Evolutionary conservation across 768 basidiomycete genomes (phyloP).

Genomic region (Lentinula boryana): DNA sequence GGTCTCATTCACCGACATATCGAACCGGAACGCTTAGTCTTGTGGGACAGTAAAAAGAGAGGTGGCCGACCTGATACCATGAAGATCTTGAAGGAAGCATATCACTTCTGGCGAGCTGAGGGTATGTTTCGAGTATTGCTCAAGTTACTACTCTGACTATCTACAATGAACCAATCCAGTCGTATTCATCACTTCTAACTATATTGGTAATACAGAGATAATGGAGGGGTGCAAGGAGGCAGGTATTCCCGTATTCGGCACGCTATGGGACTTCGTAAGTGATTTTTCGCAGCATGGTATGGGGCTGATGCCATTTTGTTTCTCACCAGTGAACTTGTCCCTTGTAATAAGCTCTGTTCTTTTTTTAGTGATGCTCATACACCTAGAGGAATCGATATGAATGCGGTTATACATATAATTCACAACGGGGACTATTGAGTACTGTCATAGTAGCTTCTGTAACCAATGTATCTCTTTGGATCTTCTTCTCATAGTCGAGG

Average conservation of each 20-base stretch:
- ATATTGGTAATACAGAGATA: slow-evolving; percentile 70
- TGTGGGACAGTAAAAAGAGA: slow-evolving; percentile 74
- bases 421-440: background rate
- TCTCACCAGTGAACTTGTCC: background rate
- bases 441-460: background rate
- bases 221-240: slow-evolving; percentile 72
- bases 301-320: background rate
- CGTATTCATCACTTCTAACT: slow-evolving; percentile 84
- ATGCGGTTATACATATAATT: background rate
- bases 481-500: background rate
- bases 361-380: background rate
- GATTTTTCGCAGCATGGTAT: background rate
- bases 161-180: slow-evolving; percentile 29
- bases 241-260: slow-evolving; percentile 63
- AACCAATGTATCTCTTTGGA: background rate
- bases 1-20: slow-evolving; percentile 67
- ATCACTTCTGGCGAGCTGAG: slow-evolving; percentile 67
- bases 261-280: slow-evolving; percentile 63
- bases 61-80: slow-evolving; percentile 75
- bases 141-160: background rate
- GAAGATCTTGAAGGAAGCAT: slow-evolving; percentile 67
- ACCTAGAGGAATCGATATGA: background rate
- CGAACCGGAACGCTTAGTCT: slow-evolving; percentile 63
- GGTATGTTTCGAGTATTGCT: slow-evolving; percentile 24
- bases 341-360: background rate